These are phyloP conservation scores for Botrytis tulipae DNA, from an alignment of 2,329 filamentous ascomycete genomes.

Conservation along the genomic window DNA sequence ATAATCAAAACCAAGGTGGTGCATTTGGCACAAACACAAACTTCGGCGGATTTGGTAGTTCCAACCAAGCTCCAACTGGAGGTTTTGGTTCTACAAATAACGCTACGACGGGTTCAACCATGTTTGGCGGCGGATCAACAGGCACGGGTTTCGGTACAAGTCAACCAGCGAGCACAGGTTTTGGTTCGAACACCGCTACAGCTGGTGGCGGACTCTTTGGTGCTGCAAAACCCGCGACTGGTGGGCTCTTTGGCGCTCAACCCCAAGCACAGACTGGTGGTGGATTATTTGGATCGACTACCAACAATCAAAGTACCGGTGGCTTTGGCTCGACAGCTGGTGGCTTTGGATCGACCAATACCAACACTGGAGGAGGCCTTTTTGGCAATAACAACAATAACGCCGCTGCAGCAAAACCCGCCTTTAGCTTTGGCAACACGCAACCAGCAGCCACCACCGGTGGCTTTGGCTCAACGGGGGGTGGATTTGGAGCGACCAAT, in stretches of 20 bases:
- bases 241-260: constrained; percentile 44
- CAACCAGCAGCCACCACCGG: constrained; percentile 27
- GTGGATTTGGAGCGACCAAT: constrained; percentile 29
- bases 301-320: constrained; percentile 35
- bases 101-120: constrained; percentile 37
- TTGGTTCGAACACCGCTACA: constrained; percentile 44
- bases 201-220: constrained; percentile 44
- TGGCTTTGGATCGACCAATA: constrained; percentile 37
- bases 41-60: constrained; percentile 41
- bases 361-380: constrained; percentile 32
- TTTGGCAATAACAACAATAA: constrained; percentile 39
- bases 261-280: constrained; percentile 31
- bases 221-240: constrained; percentile 39
- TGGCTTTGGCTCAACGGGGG: constrained; percentile 34
- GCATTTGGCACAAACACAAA: constrained; percentile 60
- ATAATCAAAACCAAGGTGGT: constrained; percentile 79
- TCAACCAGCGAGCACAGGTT: constrained; percentile 46
- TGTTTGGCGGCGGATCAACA: constrained; percentile 44
- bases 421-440: constrained; percentile 35
- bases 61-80: constrained; percentile 26
- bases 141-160: constrained; percentile 47
- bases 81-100: constrained; percentile 33
- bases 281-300: constrained; percentile 30
- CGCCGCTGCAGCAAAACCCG: constrained; percentile 42
- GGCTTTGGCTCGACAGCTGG: constrained; percentile 42